Base-by-base conservation (phyloP, 148 eudicot species). In the Chenopodium quinoa region DNA sequence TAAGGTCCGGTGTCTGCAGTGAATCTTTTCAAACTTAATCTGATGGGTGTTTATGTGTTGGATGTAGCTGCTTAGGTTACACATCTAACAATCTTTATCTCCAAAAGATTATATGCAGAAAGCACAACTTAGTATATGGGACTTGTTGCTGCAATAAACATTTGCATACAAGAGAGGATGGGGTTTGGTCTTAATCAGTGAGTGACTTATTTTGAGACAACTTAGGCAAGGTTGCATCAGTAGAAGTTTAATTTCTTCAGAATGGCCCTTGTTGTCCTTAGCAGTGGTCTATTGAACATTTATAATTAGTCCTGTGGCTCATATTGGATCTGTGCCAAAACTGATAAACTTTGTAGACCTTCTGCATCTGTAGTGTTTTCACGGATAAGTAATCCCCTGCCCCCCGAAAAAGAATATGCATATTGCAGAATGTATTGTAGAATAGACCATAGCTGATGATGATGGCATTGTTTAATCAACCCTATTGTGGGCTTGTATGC, bases 1-100 rank as follows among this genome's bases (percentile, higher is more conserved):
- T 66, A 20, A 25, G 80, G 63, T 78, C 40, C 6, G 19, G 7
- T 67, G n/a, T 34, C 47, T 77, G 79, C 74, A 10, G 47, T 75
- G 80, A 44, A 25, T 25, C 7, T 9, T 25, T 17, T 66, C 23
- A 65, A 78, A 17, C 31, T 78, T 16, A 23, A 22, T 29, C 27
- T 44, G 20, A 48, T 2, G 9, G 46, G 32, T 20, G 19, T 48
- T 23, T 66, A 9, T 66, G 12, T 25, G 16, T 23, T 66, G 11
- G 47, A 12, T 37, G 19, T 73, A 52, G 75, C 56, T 73, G 58
- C 75, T 73, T 46, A 3, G 14, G 19, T 9, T n/a, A n/a, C 47
- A 46, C 16, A 73, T 9, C 12, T 44, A n/a, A 56, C 63, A 58
- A 3, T 5, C 16, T 56, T 11, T 37, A 5, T 17, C 62, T 3